Base-by-base conservation (phyloP, 1,139 yeast species). In the Meyerozyma carpophila region DNA sequence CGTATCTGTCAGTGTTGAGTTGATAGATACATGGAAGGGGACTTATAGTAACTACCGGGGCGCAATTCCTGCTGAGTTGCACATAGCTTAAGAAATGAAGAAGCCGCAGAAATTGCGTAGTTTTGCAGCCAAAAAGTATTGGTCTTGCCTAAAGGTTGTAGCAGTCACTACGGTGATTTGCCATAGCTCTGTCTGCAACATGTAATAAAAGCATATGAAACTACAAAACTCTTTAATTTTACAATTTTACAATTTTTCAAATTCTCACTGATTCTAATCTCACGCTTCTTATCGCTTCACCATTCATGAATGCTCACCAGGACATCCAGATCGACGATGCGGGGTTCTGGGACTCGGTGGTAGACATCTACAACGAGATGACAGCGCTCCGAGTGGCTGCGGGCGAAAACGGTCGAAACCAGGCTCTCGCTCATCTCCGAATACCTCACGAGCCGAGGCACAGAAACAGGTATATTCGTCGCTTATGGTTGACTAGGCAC, bases 81-180 rank as follows among this genome's bases (percentile, higher is more conserved):
- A 41, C 3, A 43, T 56, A 26, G 58, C 57, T 8, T 53, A 50
- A 36, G 49, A 41, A 8, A 27, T 8, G 6, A 11, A 5, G 29
- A 27, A 11, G 5, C 7, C 3, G 13, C 5, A 27, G 29, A n/a
- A 11, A n/a, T 27, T 27, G n/a, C n/a, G n/a, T n/a, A n/a, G n/a
- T n/a, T n/a, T n/a, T n/a, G 29, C 29, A 27, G 29, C 29, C 29
- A 27, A 27, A n/a, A 11, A 3, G 29, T 10, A 3, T 26, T 26
- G 28, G 3, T 10, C 28, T 8, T 8, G 11, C 11, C 28, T 26
- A 10, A 26, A 8, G 28, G 5, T 3, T 8, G 11, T 8, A 26
- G 28, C 28, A 26, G 10, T 26, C 8, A 16, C 18, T 16, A 3
- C 18, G 18, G 18, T 16, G 18, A 16, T 3, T 16, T 16, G 3